phyloP scores from a whole-genome alignment of 805 yeast genomes.

The Candida germanica region DNA sequence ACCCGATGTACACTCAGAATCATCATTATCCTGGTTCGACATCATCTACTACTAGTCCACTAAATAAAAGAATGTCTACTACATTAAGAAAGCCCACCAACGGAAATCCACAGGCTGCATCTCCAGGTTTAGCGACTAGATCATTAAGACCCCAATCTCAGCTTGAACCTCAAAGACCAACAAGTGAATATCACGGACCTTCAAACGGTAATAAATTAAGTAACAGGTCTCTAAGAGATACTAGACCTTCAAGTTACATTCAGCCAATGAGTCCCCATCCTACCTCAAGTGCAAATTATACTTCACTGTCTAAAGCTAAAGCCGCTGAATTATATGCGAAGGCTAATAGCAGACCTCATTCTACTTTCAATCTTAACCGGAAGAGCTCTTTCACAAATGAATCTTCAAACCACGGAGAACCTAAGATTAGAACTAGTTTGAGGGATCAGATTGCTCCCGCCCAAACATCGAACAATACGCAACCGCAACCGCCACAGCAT shows the following conservation, averaged over 20 bases:
- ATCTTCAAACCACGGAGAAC: conserved; percentile 2
- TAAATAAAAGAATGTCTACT: conserved; percentile 21
- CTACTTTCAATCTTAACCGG: conserved; percentile 27
- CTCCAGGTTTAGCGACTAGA: conserved; percentile 14
- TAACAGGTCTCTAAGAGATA: conserved; percentile 23
- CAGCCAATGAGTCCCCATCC: conserved; percentile 42
- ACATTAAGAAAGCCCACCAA: conserved; percentile 28
- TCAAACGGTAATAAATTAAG: conserved; percentile 22
- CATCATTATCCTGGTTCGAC: conserved; percentile 13
- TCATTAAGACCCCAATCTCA: conserved; percentile 35
- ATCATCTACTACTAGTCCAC: conserved; percentile 6
- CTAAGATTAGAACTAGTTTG: conserved; percentile 11
- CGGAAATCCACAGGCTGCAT: conserved; percentile 6
- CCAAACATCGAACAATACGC: not conserved
- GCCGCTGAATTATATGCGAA: conserved; percentile 56
- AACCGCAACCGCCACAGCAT: conserved; percentile 4
- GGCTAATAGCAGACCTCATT: conserved; percentile 44
- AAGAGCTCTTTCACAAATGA: conserved; percentile 13
- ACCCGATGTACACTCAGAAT: conserved; percentile 11
- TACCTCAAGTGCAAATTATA: conserved; percentile 32
- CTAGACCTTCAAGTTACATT: conserved; percentile 23
- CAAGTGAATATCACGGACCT: not conserved
- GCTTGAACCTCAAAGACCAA: conserved; percentile 9
- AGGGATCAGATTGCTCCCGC: conserved; percentile 4
- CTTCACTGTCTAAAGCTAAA: conserved; percentile 35